Evolutionary conservation across 257 asterid genomes (phyloP).

Genomic region (Solanum appendiculatum): DNA sequence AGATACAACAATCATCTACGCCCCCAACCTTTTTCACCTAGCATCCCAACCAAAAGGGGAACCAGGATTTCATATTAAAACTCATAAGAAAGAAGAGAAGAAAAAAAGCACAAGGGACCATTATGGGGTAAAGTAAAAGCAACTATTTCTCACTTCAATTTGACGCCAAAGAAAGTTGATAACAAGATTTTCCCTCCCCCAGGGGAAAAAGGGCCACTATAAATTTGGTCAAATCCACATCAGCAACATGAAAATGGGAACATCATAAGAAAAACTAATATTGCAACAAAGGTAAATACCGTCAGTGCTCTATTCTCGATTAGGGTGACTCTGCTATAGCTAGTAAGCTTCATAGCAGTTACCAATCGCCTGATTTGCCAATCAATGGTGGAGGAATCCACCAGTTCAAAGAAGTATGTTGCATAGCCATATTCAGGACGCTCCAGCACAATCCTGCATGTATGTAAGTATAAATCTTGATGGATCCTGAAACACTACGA

Average conservation of each 20-base stretch:
- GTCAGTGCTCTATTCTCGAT: conserved; percentile 60
- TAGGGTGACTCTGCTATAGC: conserved; percentile 63
- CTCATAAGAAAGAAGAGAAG: not conserved
- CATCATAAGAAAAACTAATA: not conserved
- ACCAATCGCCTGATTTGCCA: conserved; percentile 89
- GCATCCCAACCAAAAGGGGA: not conserved
- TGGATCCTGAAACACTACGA: not conserved
- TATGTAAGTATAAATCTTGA: conserved; percentile 1
- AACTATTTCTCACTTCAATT: not conserved
- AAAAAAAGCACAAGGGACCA: not conserved
- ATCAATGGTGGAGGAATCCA: conserved; percentile 37
- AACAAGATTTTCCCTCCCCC: not conserved
- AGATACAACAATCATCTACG: not conserved
- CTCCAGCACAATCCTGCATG: conserved; percentile 88
- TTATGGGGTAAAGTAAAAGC: not conserved
- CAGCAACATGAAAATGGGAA: not conserved
- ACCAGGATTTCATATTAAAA: not conserved
- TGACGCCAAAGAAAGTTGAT: not conserved
- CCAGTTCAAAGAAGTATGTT: conserved; percentile 81
- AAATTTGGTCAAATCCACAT: not conserved
- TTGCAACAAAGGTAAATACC: conserved; percentile 36
- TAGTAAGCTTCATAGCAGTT: conserved; percentile 73
- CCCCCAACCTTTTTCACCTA: not conserved
- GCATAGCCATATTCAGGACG: conserved; percentile 99
- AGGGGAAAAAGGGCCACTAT: not conserved